Conservation (phyloP, 352 stramenopile genomes). For the Pythium scleroteichum region DNA sequence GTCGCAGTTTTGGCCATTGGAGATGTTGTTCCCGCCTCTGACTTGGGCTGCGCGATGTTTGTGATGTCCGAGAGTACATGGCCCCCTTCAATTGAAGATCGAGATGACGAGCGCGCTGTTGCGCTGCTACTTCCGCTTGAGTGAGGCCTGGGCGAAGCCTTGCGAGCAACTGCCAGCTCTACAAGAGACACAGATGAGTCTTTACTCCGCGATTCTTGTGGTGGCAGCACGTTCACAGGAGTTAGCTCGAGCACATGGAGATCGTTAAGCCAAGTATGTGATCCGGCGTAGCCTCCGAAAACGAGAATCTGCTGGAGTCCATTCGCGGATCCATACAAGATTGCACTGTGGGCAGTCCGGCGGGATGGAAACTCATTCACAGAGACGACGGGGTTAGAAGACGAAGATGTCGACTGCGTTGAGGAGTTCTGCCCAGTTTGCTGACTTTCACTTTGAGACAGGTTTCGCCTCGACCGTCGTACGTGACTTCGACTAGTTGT, state of each 20-base stretch:
- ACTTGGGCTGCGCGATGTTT: slow-evolving; percentile 36
- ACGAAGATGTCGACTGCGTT: slow-evolving; percentile 2
- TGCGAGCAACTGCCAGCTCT: slow-evolving; percentile 5
- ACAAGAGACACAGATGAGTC: neutral
- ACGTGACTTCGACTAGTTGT: neutral
- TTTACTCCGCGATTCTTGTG: neutral
- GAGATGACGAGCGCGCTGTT: slow-evolving; percentile 21
- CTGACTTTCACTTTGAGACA: slow-evolving; percentile 11
- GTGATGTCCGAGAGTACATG: slow-evolving; percentile 59
- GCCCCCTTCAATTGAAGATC: slow-evolving; percentile 16
- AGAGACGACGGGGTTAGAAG: neutral
- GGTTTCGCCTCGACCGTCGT: neutral
- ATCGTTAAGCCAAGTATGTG: slow-evolving; percentile 63
- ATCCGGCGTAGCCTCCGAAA: slow-evolving; percentile 70
- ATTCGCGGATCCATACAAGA: slow-evolving; percentile 30
- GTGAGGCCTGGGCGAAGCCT: slow-evolving; percentile 2
- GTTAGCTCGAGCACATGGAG: slow-evolving; percentile 48
- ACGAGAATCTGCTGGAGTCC: slow-evolving; percentile 43
- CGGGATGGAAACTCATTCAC: slow-evolving; percentile 19
- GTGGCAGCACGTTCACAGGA: slow-evolving; percentile 4
- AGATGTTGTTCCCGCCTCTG: neutral
- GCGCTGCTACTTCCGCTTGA: slow-evolving; percentile 18
- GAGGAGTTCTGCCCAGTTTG: neutral
- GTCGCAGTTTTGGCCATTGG: neutral
- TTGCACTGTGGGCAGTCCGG: slow-evolving; percentile 47